These are phyloP conservation scores for Phoenix dactylifera DNA, from an alignment of 176 grass and related monocot genomes.

Conservation along the genomic window DNA sequence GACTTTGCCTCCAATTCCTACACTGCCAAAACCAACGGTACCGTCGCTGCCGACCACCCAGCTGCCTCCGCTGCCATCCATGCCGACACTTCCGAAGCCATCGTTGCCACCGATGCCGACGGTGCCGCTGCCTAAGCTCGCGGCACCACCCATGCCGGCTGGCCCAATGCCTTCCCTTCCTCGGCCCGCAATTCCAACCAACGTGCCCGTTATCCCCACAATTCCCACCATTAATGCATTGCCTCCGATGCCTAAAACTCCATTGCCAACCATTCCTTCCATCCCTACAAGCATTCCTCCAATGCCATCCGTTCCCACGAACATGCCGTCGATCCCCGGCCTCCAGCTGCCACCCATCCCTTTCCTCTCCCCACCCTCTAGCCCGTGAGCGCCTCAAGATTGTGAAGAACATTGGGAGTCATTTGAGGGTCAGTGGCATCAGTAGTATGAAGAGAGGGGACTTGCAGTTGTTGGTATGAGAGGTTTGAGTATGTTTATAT, in stretches of 20 bases:
- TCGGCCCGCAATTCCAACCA: neutral
- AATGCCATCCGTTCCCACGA: conserved; percentile 10
- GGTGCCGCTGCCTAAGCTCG: neutral
- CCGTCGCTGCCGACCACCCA: neutral
- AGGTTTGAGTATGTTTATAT: no score
- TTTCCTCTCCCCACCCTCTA: conserved; percentile 38
- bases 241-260: no score
- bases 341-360: conserved; percentile 44
- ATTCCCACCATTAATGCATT: no score
- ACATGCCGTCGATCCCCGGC: conserved; percentile 43
- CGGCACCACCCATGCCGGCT: no score
- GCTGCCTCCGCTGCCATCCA: conserved; percentile 1
- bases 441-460: no score
- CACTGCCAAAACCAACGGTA: neutral
- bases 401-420: no score
- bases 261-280: no score
- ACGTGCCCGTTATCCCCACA: neutral
- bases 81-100: conserved; percentile 4
- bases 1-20: conserved; percentile 16
- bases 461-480: no score
- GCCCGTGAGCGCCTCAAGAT: conserved; percentile 27
- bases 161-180: neutral
- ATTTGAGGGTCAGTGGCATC: no score
- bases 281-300: no score
- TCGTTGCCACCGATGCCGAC: conserved; percentile 3